Percentiles rank a stretch among this genome's conserved stretches.
These are phyloP conservation scores for Mallotus repandus DNA, from an alignment of 441 rosid genomes.

Conservation along the genomic window DNA sequence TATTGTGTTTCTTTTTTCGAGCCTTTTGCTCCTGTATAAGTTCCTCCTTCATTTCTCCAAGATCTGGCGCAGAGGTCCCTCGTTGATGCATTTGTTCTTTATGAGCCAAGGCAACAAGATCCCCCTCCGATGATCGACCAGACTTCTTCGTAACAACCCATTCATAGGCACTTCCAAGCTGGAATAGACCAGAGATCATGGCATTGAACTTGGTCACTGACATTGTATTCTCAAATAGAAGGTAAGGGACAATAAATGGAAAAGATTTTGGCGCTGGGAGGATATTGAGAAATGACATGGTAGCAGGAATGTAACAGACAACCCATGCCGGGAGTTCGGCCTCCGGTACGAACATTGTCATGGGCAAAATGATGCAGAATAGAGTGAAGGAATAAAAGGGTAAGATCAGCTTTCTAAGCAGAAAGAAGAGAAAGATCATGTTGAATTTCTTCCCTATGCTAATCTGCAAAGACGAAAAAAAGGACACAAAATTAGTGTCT, in stretches of 20 bases:
- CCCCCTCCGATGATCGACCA: conserved; percentile 91
- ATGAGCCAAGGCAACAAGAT: conserved; percentile 54
- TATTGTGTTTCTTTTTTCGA: conserved; percentile 60
- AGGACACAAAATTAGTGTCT: conserved; percentile 17
- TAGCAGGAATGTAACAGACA: conserved; percentile 93
- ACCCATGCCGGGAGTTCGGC: conserved; percentile 96
- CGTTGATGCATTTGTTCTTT: conserved; percentile 57
- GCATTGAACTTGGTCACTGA: conserved; percentile 97
- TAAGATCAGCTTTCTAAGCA: conserved; percentile 80
- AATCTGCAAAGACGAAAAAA: conserved; percentile 49
- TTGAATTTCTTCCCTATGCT: conserved; percentile 78
- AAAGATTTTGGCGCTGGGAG: conserved; percentile 89
- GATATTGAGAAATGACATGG: conserved; percentile 94
- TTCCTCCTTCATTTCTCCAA: conserved; percentile 53
- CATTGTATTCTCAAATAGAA: conserved; percentile 96
- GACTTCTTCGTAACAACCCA: conserved; percentile 97
- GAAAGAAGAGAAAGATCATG: conserved; percentile 86
- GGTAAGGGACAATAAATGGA: conserved; percentile 94
- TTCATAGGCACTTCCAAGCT: conserved; percentile 93
- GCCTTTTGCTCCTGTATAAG: conserved; percentile 43
- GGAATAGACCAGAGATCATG: conserved; percentile 92
- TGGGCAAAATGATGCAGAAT: conserved; percentile 88
- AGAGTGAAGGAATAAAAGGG: conserved; percentile 97
- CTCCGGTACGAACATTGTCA: conserved; percentile 96
- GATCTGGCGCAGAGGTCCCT: conserved; percentile 54